A percentile compares a stretch with the other conserved stretches of the same genome.
Conservation (phyloP, 2,329 filamentous ascomycete genomes). For the Phaeosphaeria sp. region DNA sequence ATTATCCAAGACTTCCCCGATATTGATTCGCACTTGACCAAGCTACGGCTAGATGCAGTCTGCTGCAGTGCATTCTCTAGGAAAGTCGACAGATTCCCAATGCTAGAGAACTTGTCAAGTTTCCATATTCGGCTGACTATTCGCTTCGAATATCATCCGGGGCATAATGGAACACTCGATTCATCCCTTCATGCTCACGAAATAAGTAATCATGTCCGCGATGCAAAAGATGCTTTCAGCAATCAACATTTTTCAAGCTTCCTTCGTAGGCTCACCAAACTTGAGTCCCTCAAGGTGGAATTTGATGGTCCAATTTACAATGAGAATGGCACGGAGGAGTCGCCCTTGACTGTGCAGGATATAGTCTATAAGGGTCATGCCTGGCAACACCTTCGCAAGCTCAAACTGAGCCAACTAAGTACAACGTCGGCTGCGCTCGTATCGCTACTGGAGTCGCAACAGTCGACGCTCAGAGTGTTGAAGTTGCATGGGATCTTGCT, state of each 20-base stretch:
- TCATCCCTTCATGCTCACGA: background rate
- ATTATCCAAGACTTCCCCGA: background rate
- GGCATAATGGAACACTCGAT: background rate
- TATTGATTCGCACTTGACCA: background rate
- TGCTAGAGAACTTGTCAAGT: slow-evolving; percentile 1
- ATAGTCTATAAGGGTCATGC: background rate
- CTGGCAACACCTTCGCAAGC: slow-evolving; percentile 12
- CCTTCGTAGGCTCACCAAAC: slow-evolving; percentile 1
- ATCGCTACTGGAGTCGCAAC: slow-evolving; percentile 10
- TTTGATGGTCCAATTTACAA: background rate
- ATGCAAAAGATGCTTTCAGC: background rate
- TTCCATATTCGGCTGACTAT: slow-evolving; percentile 4
- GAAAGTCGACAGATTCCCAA: background rate
- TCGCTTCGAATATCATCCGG: background rate
- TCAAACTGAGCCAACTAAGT: slow-evolving; percentile 11
- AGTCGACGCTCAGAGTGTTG: slow-evolving; percentile 14
- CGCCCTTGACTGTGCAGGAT: background rate
- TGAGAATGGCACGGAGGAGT: background rate
- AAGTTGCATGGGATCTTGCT: slow-evolving; percentile 6
- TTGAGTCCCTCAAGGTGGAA: slow-evolving; percentile 11
- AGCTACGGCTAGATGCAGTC: slow-evolving; percentile 5
- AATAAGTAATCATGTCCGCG: background rate
- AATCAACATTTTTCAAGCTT: background rate
- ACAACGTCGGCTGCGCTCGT: slow-evolving; percentile 5
- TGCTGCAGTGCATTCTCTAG: background rate